Conservation (phyloP, 345 rosid genomes). For the Salix arbutifolia region DNA sequence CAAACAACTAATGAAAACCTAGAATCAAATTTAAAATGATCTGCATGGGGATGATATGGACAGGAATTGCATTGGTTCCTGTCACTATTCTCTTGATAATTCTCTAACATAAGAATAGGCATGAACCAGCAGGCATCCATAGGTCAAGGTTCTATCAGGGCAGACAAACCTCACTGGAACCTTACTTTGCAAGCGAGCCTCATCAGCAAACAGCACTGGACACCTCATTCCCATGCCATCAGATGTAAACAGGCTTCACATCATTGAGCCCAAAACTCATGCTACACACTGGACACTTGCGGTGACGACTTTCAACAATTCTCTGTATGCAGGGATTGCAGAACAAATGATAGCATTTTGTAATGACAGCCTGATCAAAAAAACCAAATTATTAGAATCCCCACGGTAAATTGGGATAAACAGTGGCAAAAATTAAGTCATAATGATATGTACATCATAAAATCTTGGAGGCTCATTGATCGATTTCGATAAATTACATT, state of each 20-base stretch:
- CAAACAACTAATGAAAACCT: slow-evolving; percentile 14
- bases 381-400: background rate
- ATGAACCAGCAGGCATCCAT: slow-evolving; percentile 18
- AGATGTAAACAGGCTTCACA: slow-evolving; percentile 93
- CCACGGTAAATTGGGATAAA: background rate
- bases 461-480: background rate
- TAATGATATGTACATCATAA: background rate
- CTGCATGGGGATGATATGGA: slow-evolving; percentile 15
- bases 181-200: background rate
- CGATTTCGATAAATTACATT: background rate
- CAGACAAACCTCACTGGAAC: background rate
- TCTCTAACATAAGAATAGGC: slow-evolving; percentile 10
- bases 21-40: slow-evolving; percentile 20
- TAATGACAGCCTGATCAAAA: slow-evolving; percentile 74
- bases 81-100: slow-evolving; percentile 8
- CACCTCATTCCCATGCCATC: slow-evolving; percentile 16
- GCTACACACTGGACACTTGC: slow-evolving; percentile 81
- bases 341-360: slow-evolving; percentile 92
- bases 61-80: slow-evolving; percentile 15
- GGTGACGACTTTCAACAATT: slow-evolving; percentile 64
- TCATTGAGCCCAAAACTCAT: slow-evolving; percentile 85
- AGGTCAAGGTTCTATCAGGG: slow-evolving; percentile 3
- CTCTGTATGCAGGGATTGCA: slow-evolving; percentile 83
- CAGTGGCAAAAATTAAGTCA: background rate
- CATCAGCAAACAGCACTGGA: background rate